Conservation (phyloP, 2,329 filamentous ascomycete species). For the Neofusicoccum ribis region DNA sequence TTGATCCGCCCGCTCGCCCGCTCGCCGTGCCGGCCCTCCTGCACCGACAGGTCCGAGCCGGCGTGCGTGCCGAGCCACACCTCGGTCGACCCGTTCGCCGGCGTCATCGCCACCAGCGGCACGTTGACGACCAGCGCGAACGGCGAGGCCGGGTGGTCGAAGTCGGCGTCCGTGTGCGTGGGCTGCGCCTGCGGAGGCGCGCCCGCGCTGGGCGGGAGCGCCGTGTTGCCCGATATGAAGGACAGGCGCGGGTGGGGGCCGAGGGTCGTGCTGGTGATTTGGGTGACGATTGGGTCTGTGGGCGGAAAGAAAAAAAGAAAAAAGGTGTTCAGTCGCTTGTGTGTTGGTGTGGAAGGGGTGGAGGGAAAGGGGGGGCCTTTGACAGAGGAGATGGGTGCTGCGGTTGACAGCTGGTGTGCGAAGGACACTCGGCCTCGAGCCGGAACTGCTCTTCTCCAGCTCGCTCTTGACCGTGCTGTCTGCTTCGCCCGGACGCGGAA, state of each 20-base stretch:
- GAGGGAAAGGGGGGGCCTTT: no score
- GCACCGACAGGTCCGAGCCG: slow-evolving; percentile 36
- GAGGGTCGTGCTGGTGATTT: slow-evolving; percentile 57
- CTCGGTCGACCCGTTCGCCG: slow-evolving; percentile 58
- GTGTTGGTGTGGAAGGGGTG: no score
- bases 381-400: neutral
- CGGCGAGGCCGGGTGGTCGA: slow-evolving; percentile 54
- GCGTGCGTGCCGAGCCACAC: slow-evolving; percentile 61
- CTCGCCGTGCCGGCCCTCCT: slow-evolving; percentile 54
- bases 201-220: slow-evolving; percentile 52
- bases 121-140: slow-evolving; percentile 60
- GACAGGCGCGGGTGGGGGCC: slow-evolving; percentile 58
- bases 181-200: slow-evolving; percentile 47
- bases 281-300: slow-evolving; percentile 55
- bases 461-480: no score
- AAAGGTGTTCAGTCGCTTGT: no score
- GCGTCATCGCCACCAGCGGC: slow-evolving; percentile 52
- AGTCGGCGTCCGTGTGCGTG: slow-evolving; percentile 62
- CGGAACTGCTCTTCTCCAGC: no score
- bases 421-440: no score
- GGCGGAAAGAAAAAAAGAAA: no score
- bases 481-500: no score
- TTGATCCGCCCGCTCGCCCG: slow-evolving; percentile 55
- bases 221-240: slow-evolving; percentile 60
- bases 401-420: no score